A percentile compares a stretch with the other conserved stretches of the same genome.
Conservation (phyloP, 495 filamentous ascomycete genomes). For the Penicillium arizonense region DNA sequence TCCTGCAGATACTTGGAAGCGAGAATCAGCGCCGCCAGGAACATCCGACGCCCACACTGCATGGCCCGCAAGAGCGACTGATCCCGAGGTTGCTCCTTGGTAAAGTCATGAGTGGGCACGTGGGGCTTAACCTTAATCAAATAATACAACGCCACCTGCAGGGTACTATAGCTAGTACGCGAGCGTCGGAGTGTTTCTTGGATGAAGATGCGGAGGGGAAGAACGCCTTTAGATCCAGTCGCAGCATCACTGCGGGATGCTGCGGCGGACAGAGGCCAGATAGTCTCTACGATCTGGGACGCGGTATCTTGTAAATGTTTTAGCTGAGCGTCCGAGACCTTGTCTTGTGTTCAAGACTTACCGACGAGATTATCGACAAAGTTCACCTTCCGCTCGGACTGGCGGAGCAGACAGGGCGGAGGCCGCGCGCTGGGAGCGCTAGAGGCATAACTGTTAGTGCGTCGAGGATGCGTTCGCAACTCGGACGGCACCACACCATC, state of each 20-base stretch:
- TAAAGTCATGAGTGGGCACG: constrained; percentile 79
- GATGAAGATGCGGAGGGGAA: constrained; percentile 92
- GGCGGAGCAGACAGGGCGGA: constrained; percentile 81
- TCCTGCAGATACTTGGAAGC: constrained; percentile 98
- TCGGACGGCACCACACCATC: constrained; percentile 59
- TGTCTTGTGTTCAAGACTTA: constrained; percentile 56
- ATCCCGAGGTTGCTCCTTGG: constrained; percentile 81
- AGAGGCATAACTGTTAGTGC: constrained; percentile 54
- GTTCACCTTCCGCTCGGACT: constrained; percentile 89
- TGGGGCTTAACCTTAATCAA: constrained; percentile 90
- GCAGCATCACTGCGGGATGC: constrained; percentile 46
- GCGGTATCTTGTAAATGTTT: constrained; percentile 75
- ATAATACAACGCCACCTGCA: constrained; percentile 97
- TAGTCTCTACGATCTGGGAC: constrained; percentile 93
- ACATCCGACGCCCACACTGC: constrained; percentile 97
- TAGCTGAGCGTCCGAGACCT: constrained; percentile 19
- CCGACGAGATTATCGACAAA: constrained; percentile 98
- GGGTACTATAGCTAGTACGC: constrained; percentile 92
- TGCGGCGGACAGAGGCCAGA: constrained; percentile 75
- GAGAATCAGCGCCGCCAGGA: constrained; percentile 86
- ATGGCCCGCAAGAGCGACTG: constrained; percentile 72
- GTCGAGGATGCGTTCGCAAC: constrained; percentile 78
- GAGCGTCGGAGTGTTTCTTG: constrained; percentile 95
- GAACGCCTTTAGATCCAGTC: constrained; percentile 61
- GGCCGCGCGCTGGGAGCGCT: constrained; percentile 57